Evolutionary conservation across 202 grass and related monocot genomes (phyloP).

Genomic region (Carex arenaria): DNA sequence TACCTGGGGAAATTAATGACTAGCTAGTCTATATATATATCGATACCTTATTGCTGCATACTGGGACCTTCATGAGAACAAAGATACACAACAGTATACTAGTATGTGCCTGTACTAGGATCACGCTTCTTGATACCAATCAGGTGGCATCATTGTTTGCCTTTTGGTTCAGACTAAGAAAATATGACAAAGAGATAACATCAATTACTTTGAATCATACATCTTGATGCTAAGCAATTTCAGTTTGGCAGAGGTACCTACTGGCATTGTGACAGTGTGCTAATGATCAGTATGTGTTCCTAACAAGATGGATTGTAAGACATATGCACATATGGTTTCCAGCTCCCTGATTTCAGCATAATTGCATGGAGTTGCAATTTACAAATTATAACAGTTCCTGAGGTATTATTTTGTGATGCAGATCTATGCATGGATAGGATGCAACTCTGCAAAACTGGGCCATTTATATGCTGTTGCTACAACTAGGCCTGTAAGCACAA

Average conservation of each 20-base stretch:
- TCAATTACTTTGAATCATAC: not conserved
- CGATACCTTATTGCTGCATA: too few relatives aligned
- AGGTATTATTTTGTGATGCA: constrained; percentile 24
- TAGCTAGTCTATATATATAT: too few relatives aligned
- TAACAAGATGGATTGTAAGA: not conserved
- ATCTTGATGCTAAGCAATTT: not conserved
- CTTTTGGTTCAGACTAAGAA: not conserved
- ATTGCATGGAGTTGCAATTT: not conserved
- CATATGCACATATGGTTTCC: not conserved
- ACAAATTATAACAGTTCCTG: not conserved
- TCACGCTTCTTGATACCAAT: not conserved
- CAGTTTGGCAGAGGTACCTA: not conserved
- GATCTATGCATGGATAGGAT: constrained; percentile 94
- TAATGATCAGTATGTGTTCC: not conserved
- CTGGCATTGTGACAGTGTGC: not conserved
- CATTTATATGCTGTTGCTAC: constrained; percentile 86
- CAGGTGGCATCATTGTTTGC: not conserved
- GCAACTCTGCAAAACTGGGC: constrained; percentile 72
- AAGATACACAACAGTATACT: too few relatives aligned
- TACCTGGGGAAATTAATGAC: too few relatives aligned
- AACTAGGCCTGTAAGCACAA: constrained; percentile 48
- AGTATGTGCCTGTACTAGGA: not conserved
- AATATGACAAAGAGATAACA: not conserved
- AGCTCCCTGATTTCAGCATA: not conserved
- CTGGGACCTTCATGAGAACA: too few relatives aligned